Percentiles rank a stretch among this genome's conserved stretches.
These are phyloP conservation scores for Cryptococcus wingfieldii DNA, from an alignment of 1,284 basidiomycete genomes.

Conservation along the genomic window DNA sequence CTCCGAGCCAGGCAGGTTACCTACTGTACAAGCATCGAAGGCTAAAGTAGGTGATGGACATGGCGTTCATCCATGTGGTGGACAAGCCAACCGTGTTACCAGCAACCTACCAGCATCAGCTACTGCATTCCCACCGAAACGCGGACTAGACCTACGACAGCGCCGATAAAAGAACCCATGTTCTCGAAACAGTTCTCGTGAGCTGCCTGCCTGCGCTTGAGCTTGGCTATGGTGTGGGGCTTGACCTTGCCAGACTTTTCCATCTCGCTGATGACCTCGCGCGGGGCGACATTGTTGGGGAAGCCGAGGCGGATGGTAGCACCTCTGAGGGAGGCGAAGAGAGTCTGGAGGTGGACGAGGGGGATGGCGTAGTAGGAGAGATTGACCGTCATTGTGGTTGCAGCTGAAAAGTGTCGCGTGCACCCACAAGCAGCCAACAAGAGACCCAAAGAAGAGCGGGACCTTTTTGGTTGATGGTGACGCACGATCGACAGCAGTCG, in stretches of 20 bases:
- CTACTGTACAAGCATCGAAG: slow-evolving; percentile 28
- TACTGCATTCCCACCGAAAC: background rate
- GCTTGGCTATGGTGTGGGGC: slow-evolving; percentile 19
- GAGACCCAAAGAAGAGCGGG: no score
- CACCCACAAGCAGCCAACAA: background rate
- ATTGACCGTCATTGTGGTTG: slow-evolving; percentile 20
- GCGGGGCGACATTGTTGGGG: slow-evolving; percentile 33
- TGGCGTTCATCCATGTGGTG: slow-evolving; percentile 30
- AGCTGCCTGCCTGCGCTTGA: slow-evolving; percentile 31
- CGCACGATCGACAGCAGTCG: background rate
- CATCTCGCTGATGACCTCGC: slow-evolving; percentile 20
- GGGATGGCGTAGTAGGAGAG: slow-evolving; percentile 35
- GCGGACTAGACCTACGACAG: slow-evolving; percentile 25
- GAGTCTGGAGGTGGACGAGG: slow-evolving; percentile 29
- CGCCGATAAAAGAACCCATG: slow-evolving; percentile 24
- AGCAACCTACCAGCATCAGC: slow-evolving; percentile 22
- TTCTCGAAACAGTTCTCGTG: slow-evolving; percentile 38
- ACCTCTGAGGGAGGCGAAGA: slow-evolving; percentile 22
- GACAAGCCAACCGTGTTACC: slow-evolving; percentile 35
- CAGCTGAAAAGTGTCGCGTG: background rate
- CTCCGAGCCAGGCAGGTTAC: background rate
- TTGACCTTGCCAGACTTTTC: slow-evolving; percentile 32
- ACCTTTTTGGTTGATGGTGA: background rate
- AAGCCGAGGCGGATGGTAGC: slow-evolving; percentile 18
- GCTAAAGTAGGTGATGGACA: slow-evolving; percentile 29